phyloP scores from a whole-genome alignment of 768 basidiomycete genomes.

The Leccinum barrowsii region DNA sequence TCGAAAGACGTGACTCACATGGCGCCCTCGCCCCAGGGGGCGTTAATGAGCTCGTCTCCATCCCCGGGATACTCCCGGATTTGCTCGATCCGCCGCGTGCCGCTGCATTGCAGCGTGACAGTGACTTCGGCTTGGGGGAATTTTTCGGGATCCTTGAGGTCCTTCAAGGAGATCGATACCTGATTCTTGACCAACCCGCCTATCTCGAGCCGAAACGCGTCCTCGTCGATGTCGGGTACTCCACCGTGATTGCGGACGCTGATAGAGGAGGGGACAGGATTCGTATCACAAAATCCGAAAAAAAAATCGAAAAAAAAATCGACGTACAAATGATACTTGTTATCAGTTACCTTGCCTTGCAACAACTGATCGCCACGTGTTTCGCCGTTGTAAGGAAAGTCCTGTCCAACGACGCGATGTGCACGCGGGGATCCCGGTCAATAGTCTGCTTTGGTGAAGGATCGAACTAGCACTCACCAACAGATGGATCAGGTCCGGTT shows the following conservation, averaged over 20 bases:
- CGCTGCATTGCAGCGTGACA: slow-evolving; percentile 53
- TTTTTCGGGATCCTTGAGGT: slow-evolving; percentile 41
- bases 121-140: slow-evolving; percentile 42
- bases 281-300: too few species aligned
- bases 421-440: neutral
- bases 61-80: slow-evolving; percentile 52
- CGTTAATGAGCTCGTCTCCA: slow-evolving; percentile 51
- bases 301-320: too few species aligned
- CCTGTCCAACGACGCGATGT: slow-evolving; percentile 8
- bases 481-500: slow-evolving; percentile 47
- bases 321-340: slow-evolving; percentile 47
- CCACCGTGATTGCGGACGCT: slow-evolving; percentile 56
- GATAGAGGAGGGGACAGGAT: neutral
- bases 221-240: slow-evolving; percentile 46
- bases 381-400: slow-evolving; percentile 58
- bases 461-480: slow-evolving; percentile 19
- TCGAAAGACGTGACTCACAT: slow-evolving; percentile 34
- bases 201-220: slow-evolving; percentile 47
- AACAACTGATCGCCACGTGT: slow-evolving; percentile 42
- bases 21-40: slow-evolving; percentile 52
- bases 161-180: slow-evolving; percentile 42
- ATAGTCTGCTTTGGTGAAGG: neutral
- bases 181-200: slow-evolving; percentile 47
- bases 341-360: slow-evolving; percentile 45
- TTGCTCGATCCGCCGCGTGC: slow-evolving; percentile 51